Base-by-base conservation (phyloP, 768 basidiomycete genomes). In the Agaricus bisporus region DNA sequence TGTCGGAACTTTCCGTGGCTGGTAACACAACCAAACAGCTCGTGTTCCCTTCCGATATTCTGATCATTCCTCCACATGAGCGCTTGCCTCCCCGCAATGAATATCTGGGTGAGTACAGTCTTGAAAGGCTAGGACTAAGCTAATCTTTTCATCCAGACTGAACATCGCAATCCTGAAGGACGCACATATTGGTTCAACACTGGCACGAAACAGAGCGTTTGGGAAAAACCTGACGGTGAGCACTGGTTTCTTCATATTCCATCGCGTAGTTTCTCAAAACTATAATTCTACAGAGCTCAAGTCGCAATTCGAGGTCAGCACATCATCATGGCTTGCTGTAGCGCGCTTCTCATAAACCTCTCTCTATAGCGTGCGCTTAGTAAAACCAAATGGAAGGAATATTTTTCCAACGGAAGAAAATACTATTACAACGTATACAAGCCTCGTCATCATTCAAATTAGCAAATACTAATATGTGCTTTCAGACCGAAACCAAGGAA, bases 151-250 rank as follows among this genome's bases (percentile, higher is more conserved):
- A 15, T 20, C 38, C 28, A 95, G 93, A 93, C 91, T 2, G 94
- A 95, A 65, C 91, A 97, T 70, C 85, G 89, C 32, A 95, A 95
- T 70, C 85, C 91, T 1, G 95, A 97, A 64, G 94, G 94, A n/a
- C 78, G 93, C n/a, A 92, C 91, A 0, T 98, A 98, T 64, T 98
- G 95, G 95, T 94, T 93, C 70, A 94, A 97, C 65, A 84, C 91
- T 0, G 78, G 75, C 9, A 90, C 88, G 3, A 83, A 86, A 62
- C 89, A 91, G 61, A 95, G 93, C 64, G 92, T 95, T 49, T 98
- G 95, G 95, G 95, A 98, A 71, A 99, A 98, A 66, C 97, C 97
- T 56, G 91, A 95, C 67, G 90, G 89, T 89, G 61, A 61, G 78
- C 62, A 17, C 47, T 14, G 29, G n/a, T 49, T 38, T 37, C 37